Base-by-base conservation (phyloP, 2,329 filamentous ascomycete species). In the Aureobasidium sp. region DNA sequence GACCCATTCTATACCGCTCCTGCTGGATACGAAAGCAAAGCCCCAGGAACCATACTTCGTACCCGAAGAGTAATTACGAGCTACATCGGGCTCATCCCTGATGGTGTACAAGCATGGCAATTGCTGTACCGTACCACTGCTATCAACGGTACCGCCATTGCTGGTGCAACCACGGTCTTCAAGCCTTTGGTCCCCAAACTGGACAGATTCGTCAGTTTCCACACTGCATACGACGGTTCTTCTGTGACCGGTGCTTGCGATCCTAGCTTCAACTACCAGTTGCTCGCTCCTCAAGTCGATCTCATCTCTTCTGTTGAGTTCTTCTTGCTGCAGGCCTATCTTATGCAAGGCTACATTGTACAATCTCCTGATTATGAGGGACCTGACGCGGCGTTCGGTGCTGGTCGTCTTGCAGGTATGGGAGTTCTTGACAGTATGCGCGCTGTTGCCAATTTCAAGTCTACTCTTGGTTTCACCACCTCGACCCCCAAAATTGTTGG, bases 1-100 rank as follows among this genome's bases (percentile, higher is more conserved):
- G 73, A 75, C 50, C 73, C 72, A 2, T 75, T 75, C 68, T 75
- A 75, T 33, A 13, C 61, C 16, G 70, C 73, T 3, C 73, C 73
- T 27, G 62, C 67, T 50, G 71, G 71, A 27, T 72, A 72, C 64
- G 69, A 69, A 43, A 45, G 55, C 15, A 13, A 56, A 18, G 64
- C 67, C 10, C 72, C 71, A 29, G 74, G 74, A 36, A 69, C 68
- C 23, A 70, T 75, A 47, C 66, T 75, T 9, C 66, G 70, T 31
- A 45, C 50, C 15, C 48, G 61, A 6, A 23, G 23, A 47, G 48
- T 62, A 11, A 11, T 23, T 16, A 53, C 59, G 23, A 6, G 16
- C 23, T 62, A 62, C 29, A 2, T 62, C 16, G 59, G 59, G 9
- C 50, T 55, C 10, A 48, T 55, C 15, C 61, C 61, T 29, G 51